A percentile compares a stretch with the other conserved stretches of the same genome.
These are phyloP conservation scores for Scheffersomyces segobiensis DNA, from an alignment of 1,139 yeast genomes.

Conservation along the genomic window DNA sequence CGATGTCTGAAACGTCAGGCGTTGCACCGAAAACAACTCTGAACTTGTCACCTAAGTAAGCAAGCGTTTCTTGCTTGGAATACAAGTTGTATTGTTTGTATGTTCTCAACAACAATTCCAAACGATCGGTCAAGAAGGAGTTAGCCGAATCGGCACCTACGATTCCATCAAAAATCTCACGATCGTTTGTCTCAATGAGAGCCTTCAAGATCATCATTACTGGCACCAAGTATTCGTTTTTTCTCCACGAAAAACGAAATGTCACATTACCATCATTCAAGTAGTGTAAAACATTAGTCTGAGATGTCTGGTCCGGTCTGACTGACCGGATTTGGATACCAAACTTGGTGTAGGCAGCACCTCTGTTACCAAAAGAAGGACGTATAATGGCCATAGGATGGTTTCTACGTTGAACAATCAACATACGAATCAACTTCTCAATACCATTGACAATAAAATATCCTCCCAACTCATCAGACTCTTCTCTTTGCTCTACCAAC, in stretches of 20 bases:
- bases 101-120: slow-evolving; percentile 85
- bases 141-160: slow-evolving; percentile 85
- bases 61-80: slow-evolving; percentile 84
- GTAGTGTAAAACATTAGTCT: slow-evolving; percentile 93
- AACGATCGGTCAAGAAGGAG: slow-evolving; percentile 96
- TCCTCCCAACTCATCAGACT: slow-evolving; percentile 95
- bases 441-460: slow-evolving; percentile 96
- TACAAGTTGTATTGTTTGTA: slow-evolving; percentile 79
- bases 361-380: slow-evolving; percentile 93
- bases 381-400: slow-evolving; percentile 98
- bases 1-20: slow-evolving; percentile 83
- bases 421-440: slow-evolving; percentile 94
- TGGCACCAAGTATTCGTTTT: slow-evolving; percentile 92
- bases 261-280: slow-evolving; percentile 95
- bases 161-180: slow-evolving; percentile 94
- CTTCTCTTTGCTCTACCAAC: slow-evolving; percentile 78
- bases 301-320: slow-evolving; percentile 96
- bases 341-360: slow-evolving; percentile 80
- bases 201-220: slow-evolving; percentile 93
- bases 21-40: slow-evolving; percentile 90
- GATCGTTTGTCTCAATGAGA: slow-evolving; percentile 83
- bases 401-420: slow-evolving; percentile 95
- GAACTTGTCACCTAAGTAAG: slow-evolving; percentile 93
- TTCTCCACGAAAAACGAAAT: slow-evolving; percentile 95
- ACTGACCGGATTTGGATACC: slow-evolving; percentile 96